Evolutionary conservation across 495 filamentous ascomycete genomes (phyloP).

Genomic region (Tuber umbilicatum): DNA sequence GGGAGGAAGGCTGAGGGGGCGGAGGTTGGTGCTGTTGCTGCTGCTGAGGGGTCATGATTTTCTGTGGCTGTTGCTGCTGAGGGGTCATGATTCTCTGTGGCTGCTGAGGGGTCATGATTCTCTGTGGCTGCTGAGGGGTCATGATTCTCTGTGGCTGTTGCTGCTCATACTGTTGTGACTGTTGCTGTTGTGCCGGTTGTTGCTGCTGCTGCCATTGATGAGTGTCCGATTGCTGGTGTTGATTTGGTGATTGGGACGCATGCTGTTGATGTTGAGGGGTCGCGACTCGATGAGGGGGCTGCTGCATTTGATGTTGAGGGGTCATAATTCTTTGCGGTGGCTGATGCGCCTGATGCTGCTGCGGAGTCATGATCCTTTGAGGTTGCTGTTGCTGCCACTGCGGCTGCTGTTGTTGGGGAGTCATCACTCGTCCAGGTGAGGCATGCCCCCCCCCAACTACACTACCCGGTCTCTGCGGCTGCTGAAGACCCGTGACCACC

Average conservation of each 20-base stretch:
- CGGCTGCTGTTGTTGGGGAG: constrained; percentile 16
- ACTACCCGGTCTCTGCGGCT: constrained; percentile 10
- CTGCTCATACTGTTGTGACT: constrained; percentile 2
- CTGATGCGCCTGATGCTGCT: constrained; percentile 13
- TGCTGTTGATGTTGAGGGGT: constrained; percentile 10
- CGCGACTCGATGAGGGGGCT: constrained; percentile 13
- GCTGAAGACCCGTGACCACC: background rate
- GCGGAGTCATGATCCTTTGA: constrained; percentile 6
- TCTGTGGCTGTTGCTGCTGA: too few species aligned
- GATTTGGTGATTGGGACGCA: background rate
- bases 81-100: too few species aligned
- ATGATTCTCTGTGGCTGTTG: constrained; percentile 4
- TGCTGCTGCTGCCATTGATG: constrained; percentile 8
- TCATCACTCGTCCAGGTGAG: constrained; percentile 1
- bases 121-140: constrained; percentile 12
- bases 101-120: constrained; percentile 12
- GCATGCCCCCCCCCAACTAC: background rate
- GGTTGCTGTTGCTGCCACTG: constrained; percentile 3
- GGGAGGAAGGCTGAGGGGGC: constrained; percentile 11
- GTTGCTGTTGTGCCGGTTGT: background rate
- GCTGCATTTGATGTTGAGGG: constrained; percentile 6
- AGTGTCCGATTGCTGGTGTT: background rate
- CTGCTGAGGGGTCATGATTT: constrained; percentile 10
- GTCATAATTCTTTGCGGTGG: constrained; percentile 2
- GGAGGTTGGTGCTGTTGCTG: constrained; percentile 11